phyloP scores from a whole-genome alignment of 768 basidiomycete genomes.

The Floccularia luteovirens region DNA sequence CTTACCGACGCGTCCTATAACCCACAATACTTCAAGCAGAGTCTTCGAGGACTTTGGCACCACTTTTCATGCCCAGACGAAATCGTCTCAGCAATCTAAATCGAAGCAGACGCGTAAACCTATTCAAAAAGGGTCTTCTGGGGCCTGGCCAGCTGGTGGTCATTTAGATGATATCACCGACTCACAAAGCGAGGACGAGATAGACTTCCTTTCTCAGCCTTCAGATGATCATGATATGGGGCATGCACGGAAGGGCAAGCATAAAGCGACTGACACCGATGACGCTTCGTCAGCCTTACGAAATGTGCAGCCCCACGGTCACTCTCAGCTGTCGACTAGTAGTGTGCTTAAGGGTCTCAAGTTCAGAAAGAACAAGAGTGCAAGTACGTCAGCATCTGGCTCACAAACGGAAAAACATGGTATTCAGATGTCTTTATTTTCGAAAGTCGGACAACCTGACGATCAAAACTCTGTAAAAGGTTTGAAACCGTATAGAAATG shows the following conservation, averaged over 20 bases:
- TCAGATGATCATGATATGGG: constrained; percentile 2
- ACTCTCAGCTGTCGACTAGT: constrained; percentile 7
- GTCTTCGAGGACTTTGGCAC: constrained; percentile 6
- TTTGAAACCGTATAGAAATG: neutral
- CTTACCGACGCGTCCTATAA: neutral
- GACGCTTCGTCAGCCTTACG: neutral
- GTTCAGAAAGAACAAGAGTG: constrained; percentile 27
- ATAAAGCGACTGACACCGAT: constrained; percentile 5
- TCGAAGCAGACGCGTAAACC: neutral
- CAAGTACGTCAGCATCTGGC: neutral
- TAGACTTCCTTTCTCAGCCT: constrained; percentile 14
- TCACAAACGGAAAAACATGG: neutral
- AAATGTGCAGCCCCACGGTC: constrained; percentile 4
- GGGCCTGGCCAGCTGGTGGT: too few relatives aligned
- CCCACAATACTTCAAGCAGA: neutral
- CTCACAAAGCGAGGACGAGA: constrained; percentile 9
- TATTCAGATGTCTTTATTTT: neutral
- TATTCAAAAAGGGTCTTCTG: too few relatives aligned
- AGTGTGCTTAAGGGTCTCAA: constrained; percentile 13
- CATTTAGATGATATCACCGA: constrained; percentile 1
- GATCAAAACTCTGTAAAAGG: neutral
- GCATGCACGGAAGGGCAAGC: neutral
- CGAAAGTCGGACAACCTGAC: neutral
- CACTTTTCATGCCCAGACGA: neutral
- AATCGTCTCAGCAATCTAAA: neutral